Evolutionary conservation across 805 yeast species (phyloP).

Genomic region (Metschnikowia vanudenii): DNA sequence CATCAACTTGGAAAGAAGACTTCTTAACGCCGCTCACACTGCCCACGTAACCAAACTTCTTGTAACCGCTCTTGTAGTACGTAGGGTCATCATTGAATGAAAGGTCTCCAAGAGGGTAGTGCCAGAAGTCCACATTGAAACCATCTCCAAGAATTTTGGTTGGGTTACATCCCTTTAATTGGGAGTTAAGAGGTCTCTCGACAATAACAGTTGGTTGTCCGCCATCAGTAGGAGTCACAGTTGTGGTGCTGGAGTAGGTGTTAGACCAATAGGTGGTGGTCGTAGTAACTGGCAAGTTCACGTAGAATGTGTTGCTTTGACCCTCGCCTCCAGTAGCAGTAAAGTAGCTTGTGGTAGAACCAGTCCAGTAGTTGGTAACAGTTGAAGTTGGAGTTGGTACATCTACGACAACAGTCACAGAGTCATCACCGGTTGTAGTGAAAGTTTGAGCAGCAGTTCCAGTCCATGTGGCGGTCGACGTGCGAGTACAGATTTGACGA

Average conservation of each 20-base stretch:
- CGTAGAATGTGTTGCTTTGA: slow-evolving; percentile 15
- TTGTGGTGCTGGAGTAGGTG: neutral
- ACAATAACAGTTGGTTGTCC: slow-evolving; percentile 12
- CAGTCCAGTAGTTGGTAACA: slow-evolving; percentile 18
- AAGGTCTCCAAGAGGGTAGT: slow-evolving; percentile 2
- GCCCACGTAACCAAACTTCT: slow-evolving; percentile 1
- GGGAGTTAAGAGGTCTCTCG: no score
- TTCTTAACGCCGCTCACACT: slow-evolving; percentile 2
- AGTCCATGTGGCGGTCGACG: slow-evolving; percentile 8
- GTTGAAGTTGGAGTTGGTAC: slow-evolving; percentile 17
- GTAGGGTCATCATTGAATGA: slow-evolving; percentile 3
- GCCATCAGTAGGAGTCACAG: slow-evolving; percentile 1
- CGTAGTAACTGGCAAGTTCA: slow-evolving; percentile 16
- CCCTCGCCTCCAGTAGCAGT: slow-evolving; percentile 9
- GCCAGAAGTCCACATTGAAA: slow-evolving; percentile 6
- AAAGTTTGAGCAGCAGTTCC: slow-evolving; percentile 1
- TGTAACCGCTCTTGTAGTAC: slow-evolving; percentile 8
- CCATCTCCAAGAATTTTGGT: neutral
- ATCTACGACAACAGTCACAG: slow-evolving; percentile 14
- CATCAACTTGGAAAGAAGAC: slow-evolving; percentile 2
- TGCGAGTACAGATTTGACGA: neutral
- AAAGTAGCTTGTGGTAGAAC: slow-evolving; percentile 7
- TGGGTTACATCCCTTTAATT: no score
- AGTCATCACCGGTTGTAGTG: slow-evolving; percentile 6
- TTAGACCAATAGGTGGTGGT: neutral